These are phyloP conservation scores for Funneliformis caledonium DNA, from an alignment of 371 early-diverging fungal genomes.

Conservation along the genomic window DNA sequence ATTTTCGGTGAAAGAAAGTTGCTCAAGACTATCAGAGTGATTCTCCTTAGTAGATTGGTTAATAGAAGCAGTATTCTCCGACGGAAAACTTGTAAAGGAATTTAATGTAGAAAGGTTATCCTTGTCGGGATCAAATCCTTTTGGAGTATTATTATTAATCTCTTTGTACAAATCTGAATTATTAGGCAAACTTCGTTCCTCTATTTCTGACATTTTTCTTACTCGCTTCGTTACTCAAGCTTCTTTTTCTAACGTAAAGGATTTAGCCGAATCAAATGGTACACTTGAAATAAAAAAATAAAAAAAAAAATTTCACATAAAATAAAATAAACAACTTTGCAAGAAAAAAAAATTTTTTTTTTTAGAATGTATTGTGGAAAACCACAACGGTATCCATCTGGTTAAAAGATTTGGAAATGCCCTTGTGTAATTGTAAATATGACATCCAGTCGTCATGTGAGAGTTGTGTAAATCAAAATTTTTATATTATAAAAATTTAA, in stretches of 20 bases:
- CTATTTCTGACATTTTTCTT: conserved; percentile 14
- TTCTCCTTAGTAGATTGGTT: background rate
- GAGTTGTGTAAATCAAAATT: too few relatives aligned
- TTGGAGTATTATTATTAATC: conserved; percentile 1
- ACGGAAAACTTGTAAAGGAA: background rate
- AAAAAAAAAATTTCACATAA: background rate
- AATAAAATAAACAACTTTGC: background rate
- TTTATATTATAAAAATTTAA: background rate
- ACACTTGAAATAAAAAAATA: background rate
- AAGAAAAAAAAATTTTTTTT: background rate
- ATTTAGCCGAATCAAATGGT: background rate
- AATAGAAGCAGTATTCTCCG: conserved; percentile 1
- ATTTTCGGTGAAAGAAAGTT: background rate
- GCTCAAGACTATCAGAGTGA: background rate
- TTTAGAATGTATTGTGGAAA: conserved; percentile 3
- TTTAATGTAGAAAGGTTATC: conserved; percentile 3
- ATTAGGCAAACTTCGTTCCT: background rate
- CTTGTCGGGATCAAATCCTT: background rate
- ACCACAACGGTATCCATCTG: background rate
- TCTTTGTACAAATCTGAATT: background rate
- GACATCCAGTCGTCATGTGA: background rate
- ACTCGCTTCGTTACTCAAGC: background rate
- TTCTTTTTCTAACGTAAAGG: background rate
- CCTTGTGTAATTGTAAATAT: background rate
- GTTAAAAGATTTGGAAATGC: background rate